Evolutionary conservation across 108 stramenopile species (phyloP).

Genomic region (Conticribra guillardii): DNA sequence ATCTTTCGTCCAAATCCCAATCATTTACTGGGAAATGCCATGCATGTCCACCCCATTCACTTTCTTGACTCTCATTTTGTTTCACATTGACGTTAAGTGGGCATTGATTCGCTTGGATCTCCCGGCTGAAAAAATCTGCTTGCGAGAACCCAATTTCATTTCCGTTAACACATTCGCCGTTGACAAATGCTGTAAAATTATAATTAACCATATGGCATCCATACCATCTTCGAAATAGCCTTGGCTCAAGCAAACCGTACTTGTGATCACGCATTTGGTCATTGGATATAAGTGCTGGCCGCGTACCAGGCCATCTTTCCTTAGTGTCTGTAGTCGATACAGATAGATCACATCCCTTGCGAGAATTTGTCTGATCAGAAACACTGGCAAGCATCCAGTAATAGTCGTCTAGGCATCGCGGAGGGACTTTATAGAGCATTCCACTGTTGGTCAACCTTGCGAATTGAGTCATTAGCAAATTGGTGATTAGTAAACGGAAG

Average conservation of each 20-base stretch:
- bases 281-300: conserved; percentile 84
- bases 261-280: conserved; percentile 90
- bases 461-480: too few species aligned
- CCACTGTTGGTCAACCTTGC: conserved; percentile 44
- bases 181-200: conserved; percentile 77
- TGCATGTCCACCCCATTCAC: conserved; percentile 39
- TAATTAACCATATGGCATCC: conserved; percentile 85
- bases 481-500: too few species aligned
- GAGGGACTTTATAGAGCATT: conserved; percentile 59
- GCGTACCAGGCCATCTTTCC: conserved; percentile 75
- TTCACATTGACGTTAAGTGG: conserved; percentile 2
- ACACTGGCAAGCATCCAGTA: conserved; percentile 90
- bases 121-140: conserved; percentile 87
- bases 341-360: conserved; percentile 54
- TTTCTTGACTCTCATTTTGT: conserved; percentile 5
- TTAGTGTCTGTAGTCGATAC: conserved; percentile 55
- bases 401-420: conserved; percentile 77
- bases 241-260: conserved; percentile 75
- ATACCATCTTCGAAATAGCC: conserved; percentile 84
- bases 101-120: conserved; percentile 75
- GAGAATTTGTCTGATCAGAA: conserved; percentile 61
- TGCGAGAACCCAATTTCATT: conserved; percentile 74
- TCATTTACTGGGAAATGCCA: conserved; percentile 91
- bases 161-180: conserved; percentile 57
- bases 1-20: conserved; percentile 76